Evolutionary conservation across 352 stramenopile species (phyloP).

Genomic region (Plasmopara viticola): DNA sequence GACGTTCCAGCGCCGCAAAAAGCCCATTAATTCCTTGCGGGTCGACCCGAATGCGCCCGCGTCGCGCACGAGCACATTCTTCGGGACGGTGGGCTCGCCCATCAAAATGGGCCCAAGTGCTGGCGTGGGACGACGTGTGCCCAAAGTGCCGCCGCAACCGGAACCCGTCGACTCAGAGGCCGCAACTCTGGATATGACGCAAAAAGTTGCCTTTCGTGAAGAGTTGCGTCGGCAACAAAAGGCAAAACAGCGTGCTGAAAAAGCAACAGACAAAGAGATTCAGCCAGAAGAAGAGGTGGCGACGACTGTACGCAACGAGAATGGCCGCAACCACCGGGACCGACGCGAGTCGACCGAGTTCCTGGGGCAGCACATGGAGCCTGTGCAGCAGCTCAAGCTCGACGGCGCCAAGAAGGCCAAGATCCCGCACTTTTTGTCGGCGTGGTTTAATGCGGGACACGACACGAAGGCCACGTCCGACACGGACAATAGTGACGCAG

Average conservation of each 20-base stretch:
- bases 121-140: constrained; percentile 7
- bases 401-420: constrained; percentile 67
- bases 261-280: constrained; percentile 2
- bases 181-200: constrained; percentile 47
- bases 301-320: constrained; percentile 42
- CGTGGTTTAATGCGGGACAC: constrained; percentile 54
- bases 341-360: constrained; percentile 47
- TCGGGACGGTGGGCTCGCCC: constrained; percentile 60
- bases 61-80: constrained; percentile 51
- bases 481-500: constrained; percentile 19
- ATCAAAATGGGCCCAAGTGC: constrained; percentile 50
- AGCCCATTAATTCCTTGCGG: constrained; percentile 21
- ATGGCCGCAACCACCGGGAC: constrained; percentile 24
- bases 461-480: constrained; percentile 30
- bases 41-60: constrained; percentile 30
- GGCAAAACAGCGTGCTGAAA: constrained; percentile 5
- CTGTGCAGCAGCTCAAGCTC: constrained; percentile 55
- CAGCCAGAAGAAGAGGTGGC: constrained; percentile 16
- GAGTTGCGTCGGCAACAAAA: constrained; percentile 44
- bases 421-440: constrained; percentile 64
- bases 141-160: constrained; percentile 13
- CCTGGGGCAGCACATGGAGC: constrained; percentile 39
- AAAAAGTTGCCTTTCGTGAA: constrained; percentile 46
- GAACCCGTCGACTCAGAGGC: constrained; percentile 41
- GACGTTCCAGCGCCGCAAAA: constrained; percentile 48